Evolutionary conservation across 306 rosid species (phyloP).

Genomic region (Vigna reflexopilosa): DNA sequence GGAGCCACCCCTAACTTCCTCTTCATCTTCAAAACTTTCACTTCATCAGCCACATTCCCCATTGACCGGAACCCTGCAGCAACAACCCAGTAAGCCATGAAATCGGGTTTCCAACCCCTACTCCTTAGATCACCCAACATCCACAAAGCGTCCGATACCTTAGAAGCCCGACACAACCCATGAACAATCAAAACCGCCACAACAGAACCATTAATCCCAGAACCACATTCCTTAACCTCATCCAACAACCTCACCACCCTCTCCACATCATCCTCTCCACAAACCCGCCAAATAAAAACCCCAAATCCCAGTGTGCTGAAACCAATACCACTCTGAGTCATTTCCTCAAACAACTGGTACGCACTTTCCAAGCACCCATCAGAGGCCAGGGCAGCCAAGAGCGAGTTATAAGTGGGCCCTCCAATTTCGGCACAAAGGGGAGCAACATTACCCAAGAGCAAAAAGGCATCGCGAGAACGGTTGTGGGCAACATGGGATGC

Average conservation of each 20-base stretch:
- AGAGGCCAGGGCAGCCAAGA: slow-evolving; percentile 75
- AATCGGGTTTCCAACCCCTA: slow-evolving; percentile 88
- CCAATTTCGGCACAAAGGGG: slow-evolving; percentile 51
- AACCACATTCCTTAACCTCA: slow-evolving; percentile 54
- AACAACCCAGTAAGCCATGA: slow-evolving; percentile 86
- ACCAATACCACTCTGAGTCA: slow-evolving; percentile 54
- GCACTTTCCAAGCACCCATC: slow-evolving; percentile 66
- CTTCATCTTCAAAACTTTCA: slow-evolving; percentile 84
- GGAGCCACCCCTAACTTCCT: slow-evolving; percentile 95
- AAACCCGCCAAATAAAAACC: slow-evolving; percentile 68
- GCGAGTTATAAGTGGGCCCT: slow-evolving; percentile 61
- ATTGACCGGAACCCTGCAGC: slow-evolving; percentile 58
- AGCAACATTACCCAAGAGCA: slow-evolving; percentile 48
- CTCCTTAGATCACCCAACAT: slow-evolving; percentile 70
- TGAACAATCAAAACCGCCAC: slow-evolving; percentile 68
- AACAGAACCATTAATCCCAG: slow-evolving; percentile 74
- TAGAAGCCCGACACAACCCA: slow-evolving; percentile 71
- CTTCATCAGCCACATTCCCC: slow-evolving; percentile 66
- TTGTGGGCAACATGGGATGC: slow-evolving; percentile 58
- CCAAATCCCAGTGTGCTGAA: slow-evolving; percentile 83
- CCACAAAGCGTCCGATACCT: slow-evolving; percentile 63
- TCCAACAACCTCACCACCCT: slow-evolving; percentile 57
- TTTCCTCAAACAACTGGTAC: slow-evolving; percentile 66
- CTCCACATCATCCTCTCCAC: slow-evolving; percentile 55
- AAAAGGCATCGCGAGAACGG: slow-evolving; percentile 62